These are phyloP conservation scores for Colletotrichum filicis DNA, from an alignment of 2,329 filamentous ascomycete genomes.

Conservation along the genomic window DNA sequence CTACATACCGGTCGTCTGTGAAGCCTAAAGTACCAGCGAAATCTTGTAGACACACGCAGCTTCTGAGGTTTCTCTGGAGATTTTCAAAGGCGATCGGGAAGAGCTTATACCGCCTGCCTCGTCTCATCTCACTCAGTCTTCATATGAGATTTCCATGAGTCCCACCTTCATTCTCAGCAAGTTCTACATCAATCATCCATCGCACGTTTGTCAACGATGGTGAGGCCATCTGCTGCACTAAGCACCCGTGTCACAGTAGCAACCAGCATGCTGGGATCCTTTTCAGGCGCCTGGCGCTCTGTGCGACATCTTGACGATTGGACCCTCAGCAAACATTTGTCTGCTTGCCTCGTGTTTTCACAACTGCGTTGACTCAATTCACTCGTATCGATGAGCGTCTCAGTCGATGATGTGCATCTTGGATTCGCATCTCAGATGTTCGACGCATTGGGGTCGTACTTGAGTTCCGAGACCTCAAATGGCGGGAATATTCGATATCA, in stretches of 20 bases:
- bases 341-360: not conserved
- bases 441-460: not conserved
- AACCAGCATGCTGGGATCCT: not conserved
- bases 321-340: not conserved
- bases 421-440: not conserved
- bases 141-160: not conserved
- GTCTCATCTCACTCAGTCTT: not conserved
- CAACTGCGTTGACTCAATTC: not conserved
- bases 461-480: not conserved
- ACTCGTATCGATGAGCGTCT: not conserved
- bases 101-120: not conserved
- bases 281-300: constrained; percentile 1
- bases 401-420: not conserved
- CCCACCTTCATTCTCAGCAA: too few relatives aligned
- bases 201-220: not conserved
- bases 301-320: not conserved
- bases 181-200: not conserved
- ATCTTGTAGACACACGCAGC: not conserved
- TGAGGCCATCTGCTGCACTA: not conserved
- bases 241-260: not conserved
- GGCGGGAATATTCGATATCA: not conserved
- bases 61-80: not conserved
- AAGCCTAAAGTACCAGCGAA: not conserved
- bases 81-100: not conserved
- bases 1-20: not conserved